These are phyloP conservation scores for Lycium barbarum DNA, from an alignment of 257 asterid genomes.

Conservation along the genomic window DNA sequence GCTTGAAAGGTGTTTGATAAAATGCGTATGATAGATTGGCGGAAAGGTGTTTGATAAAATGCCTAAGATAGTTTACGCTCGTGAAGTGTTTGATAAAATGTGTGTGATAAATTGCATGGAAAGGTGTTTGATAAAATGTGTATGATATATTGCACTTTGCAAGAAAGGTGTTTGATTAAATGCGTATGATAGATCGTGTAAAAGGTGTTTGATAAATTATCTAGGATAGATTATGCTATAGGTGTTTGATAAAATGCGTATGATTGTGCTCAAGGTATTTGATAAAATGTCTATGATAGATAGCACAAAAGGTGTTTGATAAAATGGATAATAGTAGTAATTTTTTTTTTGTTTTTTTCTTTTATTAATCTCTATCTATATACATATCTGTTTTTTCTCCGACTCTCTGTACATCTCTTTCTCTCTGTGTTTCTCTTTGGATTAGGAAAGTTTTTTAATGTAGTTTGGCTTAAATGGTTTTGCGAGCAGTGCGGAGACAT, in stretches of 20 bases:
- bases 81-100: no score
- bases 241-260: not conserved
- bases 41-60: not conserved
- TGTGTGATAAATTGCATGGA: not conserved
- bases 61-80: not conserved
- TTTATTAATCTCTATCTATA: not conserved
- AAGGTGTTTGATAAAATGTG: not conserved
- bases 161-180: not conserved
- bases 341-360: not conserved
- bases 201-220: not conserved
- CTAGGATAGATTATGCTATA: not conserved
- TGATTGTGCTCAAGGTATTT: no score
- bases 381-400: not conserved
- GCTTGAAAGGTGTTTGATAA: not conserved
- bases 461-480: not conserved
- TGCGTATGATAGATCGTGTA: not conserved
- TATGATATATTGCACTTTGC: not conserved
- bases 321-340: not conserved
- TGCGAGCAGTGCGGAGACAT: not conserved
- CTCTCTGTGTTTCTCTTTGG: not conserved
- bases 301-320: not conserved
- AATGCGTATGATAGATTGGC: no score
- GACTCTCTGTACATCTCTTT: slow-evolving; percentile 5
- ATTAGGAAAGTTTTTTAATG: not conserved
- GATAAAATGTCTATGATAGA: not conserved